Evolutionary conservation across 306 rosid species (phyloP), one percentile per base, ranked within the genome.

Genomic region (Luffa acutangula): DNA sequence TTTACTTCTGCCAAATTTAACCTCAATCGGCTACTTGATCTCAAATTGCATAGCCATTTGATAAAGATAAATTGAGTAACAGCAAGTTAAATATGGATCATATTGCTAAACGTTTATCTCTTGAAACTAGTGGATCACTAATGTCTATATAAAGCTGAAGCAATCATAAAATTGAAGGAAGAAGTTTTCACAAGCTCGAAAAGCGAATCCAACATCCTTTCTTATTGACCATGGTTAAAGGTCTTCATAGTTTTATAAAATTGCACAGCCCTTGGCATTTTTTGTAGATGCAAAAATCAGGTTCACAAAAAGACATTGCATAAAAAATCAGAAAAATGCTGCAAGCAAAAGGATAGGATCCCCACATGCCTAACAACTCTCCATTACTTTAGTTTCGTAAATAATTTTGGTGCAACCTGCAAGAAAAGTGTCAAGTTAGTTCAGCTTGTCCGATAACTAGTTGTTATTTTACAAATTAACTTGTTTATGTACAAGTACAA

Each of bases 401-500:
- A 80, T 59, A 93, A 81, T 87, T 88, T 93, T 12, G 87, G 91
- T 1, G 97, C 97, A 82, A 90, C 99, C 99, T 95, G 96, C 96
- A 87, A 78, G 65, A 66, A 49, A 48, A 43, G 53, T 2, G 53
- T 42, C 9, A 42, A 69, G 75, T 69, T 42, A 69, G 75, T n/a
- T 43, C 67, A 1, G 25, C 21, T 67, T n/a, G 51, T 4, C 18
- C 9, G 39, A 20, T 39, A 71, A 71, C 21, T 71, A 9, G 42
- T 45, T 36, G 9, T 65, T 3, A 18, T 66, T 60, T 60, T 7
- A 1, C 7, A 20, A 46, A 46, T 53, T 2, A 66, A 18, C 34
- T 18, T 17, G 74, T 17, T 66, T 66, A 17, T 39, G 31, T 37
- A 3, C 48, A 65, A 18, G 49, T 39, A 25, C 31, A 25, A 25